A percentile compares a stretch with the other conserved stretches of the same genome.
Evolutionary conservation across 768 basidiomycete species (phyloP).

Genomic region (Phylloporus arenicola): DNA sequence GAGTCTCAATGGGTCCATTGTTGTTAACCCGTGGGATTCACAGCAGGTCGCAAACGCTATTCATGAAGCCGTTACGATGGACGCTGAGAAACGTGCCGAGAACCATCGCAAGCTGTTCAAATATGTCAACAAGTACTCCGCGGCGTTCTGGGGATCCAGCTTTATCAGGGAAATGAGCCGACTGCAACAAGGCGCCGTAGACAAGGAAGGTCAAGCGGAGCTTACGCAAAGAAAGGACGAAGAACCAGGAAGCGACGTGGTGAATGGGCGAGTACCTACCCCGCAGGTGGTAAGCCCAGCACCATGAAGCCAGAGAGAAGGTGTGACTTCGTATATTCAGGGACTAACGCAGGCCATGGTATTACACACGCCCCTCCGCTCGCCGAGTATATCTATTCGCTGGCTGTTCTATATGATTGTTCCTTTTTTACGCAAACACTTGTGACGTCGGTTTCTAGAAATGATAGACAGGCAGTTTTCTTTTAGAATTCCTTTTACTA

Average conservation of each 20-base stretch:
- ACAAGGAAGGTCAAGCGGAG: constrained; percentile 32
- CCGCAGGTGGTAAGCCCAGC: constrained; percentile 32
- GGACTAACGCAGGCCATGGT: constrained; percentile 18
- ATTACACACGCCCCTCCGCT: constrained; percentile 22
- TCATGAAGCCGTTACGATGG: constrained; percentile 90
- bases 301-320: constrained; percentile 27
- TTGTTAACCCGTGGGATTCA: constrained; percentile 99
- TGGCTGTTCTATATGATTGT: constrained; percentile 37
- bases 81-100: constrained; percentile 71
- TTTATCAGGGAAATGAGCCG: constrained; percentile 82
- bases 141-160: constrained; percentile 87
- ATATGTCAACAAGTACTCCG: constrained; percentile 92
- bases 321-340: constrained; percentile 31
- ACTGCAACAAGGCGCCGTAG: constrained; percentile 40
- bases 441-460: constrained; percentile 24
- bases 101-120: constrained; percentile 96
- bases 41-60: constrained; percentile 98
- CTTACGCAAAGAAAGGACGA: constrained; percentile 32
- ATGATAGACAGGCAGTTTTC: constrained; percentile 13
- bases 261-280: constrained; percentile 35
- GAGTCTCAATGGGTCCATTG: constrained; percentile 89
- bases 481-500: constrained; percentile 10
- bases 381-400: constrained; percentile 27
- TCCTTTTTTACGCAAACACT: constrained; percentile 31
- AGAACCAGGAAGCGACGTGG: constrained; percentile 35